A percentile compares a stretch with the other conserved stretches of the same genome.
Conservation (phyloP, 768 basidiomycete genomes). For the Daedaleopsis sinensis region DNA sequence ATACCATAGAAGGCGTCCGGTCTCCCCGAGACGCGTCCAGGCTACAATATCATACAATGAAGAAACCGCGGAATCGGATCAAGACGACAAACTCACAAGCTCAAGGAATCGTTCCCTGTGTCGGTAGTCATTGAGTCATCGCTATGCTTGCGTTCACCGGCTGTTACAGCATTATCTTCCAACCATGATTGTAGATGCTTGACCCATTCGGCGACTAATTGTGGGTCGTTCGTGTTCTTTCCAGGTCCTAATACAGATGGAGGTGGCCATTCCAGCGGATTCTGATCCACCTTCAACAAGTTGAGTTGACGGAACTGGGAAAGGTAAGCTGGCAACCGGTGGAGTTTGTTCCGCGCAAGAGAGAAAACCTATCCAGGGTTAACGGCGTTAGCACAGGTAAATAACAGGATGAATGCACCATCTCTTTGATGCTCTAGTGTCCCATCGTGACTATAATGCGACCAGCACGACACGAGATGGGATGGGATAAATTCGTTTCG, state of each 20-base stretch:
- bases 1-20: constrained; percentile 6
- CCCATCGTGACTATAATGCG: too few relatives aligned
- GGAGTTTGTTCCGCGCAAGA: constrained; percentile 83
- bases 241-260: constrained; percentile 51
- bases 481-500: too few relatives aligned
- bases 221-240: constrained; percentile 45
- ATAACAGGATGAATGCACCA: background rate
- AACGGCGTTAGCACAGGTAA: background rate
- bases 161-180: constrained; percentile 45
- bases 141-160: constrained; percentile 39
- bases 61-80: background rate
- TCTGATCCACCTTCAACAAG: constrained; percentile 85
- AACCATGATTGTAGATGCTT: constrained; percentile 76
- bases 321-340: constrained; percentile 78
- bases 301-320: constrained; percentile 70
- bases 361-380: constrained; percentile 69
- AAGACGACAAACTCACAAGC: constrained; percentile 43
- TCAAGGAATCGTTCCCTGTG: constrained; percentile 39
- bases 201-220: constrained; percentile 74
- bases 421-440: background rate
- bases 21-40: constrained; percentile 8
- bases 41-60: background rate
- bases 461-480: too few relatives aligned
- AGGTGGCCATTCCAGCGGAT: constrained; percentile 95
- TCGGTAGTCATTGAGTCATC: constrained; percentile 52